phyloP scores from a whole-genome alignment of 805 yeast genomes.

The Lipomyces sp. region DNA sequence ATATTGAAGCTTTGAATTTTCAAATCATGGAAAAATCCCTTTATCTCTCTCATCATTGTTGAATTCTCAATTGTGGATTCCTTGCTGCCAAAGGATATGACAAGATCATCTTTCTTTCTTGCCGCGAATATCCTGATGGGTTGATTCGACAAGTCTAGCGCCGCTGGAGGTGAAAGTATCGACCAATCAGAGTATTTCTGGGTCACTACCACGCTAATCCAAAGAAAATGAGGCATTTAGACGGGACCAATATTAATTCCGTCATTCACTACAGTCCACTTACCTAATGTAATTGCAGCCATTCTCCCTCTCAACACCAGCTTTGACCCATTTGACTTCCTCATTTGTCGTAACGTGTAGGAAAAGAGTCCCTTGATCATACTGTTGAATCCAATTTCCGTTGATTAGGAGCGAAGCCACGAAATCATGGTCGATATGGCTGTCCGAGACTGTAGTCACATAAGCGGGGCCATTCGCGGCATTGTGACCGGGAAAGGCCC shows the following conservation, averaged over 20 bases:
- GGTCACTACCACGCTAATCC: constrained; percentile 1
- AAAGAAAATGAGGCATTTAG: neutral
- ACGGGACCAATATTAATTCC: neutral
- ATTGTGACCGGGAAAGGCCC: neutral
- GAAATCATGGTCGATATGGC: constrained; percentile 1
- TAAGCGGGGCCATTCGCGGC: constrained; percentile 6
- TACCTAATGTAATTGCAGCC: constrained; percentile 7
- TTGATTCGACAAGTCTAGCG: constrained; percentile 1
- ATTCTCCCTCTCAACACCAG: constrained; percentile 8
- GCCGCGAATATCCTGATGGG: neutral
- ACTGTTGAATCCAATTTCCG: constrained; percentile 2
- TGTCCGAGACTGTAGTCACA: constrained; percentile 3
- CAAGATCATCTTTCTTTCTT: constrained; percentile 7
- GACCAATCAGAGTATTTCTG: constrained; percentile 6
- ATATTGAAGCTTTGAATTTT: neutral
- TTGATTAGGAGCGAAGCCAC: constrained; percentile 1
- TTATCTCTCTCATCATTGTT: constrained; percentile 3
- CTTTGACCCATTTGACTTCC: constrained; percentile 7
- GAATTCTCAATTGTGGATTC: constrained; percentile 1
- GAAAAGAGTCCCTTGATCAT: constrained; percentile 6
- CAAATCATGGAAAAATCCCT: constrained; percentile 9
- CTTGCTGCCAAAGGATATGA: constrained; percentile 2
- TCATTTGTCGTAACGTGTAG: constrained; percentile 2
- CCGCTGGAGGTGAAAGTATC: neutral
- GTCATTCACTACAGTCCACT: neutral